Evolutionary conservation across 2,329 filamentous ascomycete genomes (phyloP).

Genomic region (Alternaria viburni): DNA sequence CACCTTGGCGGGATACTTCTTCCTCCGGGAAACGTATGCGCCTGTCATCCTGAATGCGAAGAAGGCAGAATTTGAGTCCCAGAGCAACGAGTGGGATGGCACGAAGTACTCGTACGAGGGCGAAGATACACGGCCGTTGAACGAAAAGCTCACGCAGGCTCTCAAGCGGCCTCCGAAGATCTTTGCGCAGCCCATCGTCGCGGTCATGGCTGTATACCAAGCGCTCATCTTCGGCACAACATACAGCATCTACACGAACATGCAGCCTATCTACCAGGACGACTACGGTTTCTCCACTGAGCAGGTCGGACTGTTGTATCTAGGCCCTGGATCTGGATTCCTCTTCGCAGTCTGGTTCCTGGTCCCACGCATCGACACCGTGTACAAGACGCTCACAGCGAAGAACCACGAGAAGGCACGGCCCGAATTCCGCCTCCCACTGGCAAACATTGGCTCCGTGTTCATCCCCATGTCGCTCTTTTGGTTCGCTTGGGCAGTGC

Average conservation of each 20-base stretch:
- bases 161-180: slow-evolving; percentile 52
- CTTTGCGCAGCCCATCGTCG: slow-evolving; percentile 54
- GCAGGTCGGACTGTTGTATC: slow-evolving; percentile 54
- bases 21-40: slow-evolving; percentile 54
- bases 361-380: slow-evolving; percentile 55
- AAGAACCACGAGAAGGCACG: slow-evolving; percentile 49
- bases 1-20: slow-evolving; percentile 52
- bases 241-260: slow-evolving; percentile 57
- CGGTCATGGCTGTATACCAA: slow-evolving; percentile 55
- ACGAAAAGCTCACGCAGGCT: slow-evolving; percentile 46
- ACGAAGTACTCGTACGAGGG: slow-evolving; percentile 52
- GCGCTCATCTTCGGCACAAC: slow-evolving; percentile 57
- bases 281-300: slow-evolving; percentile 55
- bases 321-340: slow-evolving; percentile 54
- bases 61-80: slow-evolving; percentile 44
- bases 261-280: slow-evolving; percentile 54
- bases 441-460: slow-evolving; percentile 55
- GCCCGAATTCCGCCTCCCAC: slow-evolving; percentile 54
- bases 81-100: slow-evolving; percentile 27
- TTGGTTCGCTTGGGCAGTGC: slow-evolving; percentile 53
- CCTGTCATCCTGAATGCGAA: slow-evolving; percentile 49
- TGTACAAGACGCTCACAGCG: slow-evolving; percentile 54
- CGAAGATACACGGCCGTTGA: slow-evolving; percentile 50
- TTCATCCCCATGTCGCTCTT: slow-evolving; percentile 54
- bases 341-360: slow-evolving; percentile 54